A percentile compares a stretch with the other conserved stretches of the same genome.
Conservation (phyloP, 257 asterid genomes). For the Schizonepeta tenuifolia region DNA sequence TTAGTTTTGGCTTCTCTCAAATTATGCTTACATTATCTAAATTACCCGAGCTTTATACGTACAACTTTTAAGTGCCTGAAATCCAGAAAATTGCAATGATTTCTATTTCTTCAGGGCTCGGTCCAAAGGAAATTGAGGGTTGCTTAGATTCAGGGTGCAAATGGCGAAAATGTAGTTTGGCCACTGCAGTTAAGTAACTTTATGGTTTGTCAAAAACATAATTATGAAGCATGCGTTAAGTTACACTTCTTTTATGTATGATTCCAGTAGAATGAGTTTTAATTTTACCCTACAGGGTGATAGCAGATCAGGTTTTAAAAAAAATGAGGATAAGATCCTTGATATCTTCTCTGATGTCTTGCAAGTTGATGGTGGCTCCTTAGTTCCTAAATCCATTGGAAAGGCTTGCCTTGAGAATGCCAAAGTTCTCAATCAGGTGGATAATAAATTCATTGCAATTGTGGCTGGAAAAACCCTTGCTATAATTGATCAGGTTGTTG, state of each 20-base stretch:
- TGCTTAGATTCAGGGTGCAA: conserved; percentile 48
- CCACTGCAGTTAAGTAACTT: conserved; percentile 53
- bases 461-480: conserved; percentile 80
- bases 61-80: conserved; percentile 12
- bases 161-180: conserved; percentile 52
- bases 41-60: conserved; percentile 28
- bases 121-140: conserved; percentile 43
- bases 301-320: conserved; percentile 32
- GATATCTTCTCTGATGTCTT: conserved; percentile 69
- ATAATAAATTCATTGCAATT: conserved; percentile 91
- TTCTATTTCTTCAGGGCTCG: conserved; percentile 48
- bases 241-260: conserved; percentile 26
- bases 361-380: conserved; percentile 61
- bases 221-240: conserved; percentile 17
- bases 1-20: conserved; percentile 9
- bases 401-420: conserved; percentile 74
- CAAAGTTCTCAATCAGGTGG: conserved; percentile 88
- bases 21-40: conserved; percentile 18
- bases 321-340: conserved; percentile 60
- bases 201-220: conserved; percentile 2
- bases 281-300: conserved; percentile 46
- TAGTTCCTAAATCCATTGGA: conserved; percentile 79
- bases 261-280: conserved; percentile 29
- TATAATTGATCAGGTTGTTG: conserved; percentile 83
- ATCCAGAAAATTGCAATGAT: conserved; percentile 18